Evolutionary conservation across 768 basidiomycete genomes (phyloP).

Genomic region (Mycena capillaripes): DNA sequence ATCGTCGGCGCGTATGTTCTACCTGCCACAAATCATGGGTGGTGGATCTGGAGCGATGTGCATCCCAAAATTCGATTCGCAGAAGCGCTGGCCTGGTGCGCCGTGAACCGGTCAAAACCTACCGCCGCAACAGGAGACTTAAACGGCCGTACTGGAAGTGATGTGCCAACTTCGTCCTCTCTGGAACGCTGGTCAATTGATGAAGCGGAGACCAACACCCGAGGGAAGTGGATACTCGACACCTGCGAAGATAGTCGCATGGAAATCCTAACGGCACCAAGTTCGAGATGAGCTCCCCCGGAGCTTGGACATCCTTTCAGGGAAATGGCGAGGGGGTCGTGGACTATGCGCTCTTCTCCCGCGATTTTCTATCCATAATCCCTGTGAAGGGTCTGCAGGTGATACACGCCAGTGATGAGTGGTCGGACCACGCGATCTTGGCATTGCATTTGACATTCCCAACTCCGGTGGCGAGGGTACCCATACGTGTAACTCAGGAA

Average conservation of each 20-base stretch:
- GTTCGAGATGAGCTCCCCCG: background rate
- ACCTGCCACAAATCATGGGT: background rate
- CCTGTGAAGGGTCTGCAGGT: background rate
- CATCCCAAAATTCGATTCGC: background rate
- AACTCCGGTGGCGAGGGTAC: no score
- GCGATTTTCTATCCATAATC: background rate
- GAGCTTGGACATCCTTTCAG: conserved; percentile 6
- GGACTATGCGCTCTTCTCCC: background rate
- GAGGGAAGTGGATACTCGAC: background rate
- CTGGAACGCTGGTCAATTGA: background rate
- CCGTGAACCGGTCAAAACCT: background rate
- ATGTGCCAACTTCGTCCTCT: background rate
- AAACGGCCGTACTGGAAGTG: background rate
- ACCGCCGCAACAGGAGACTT: background rate
- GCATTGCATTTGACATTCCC: background rate
- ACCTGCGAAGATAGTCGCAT: background rate
- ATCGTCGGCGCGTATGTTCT: conserved; percentile 9
- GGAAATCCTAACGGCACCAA: background rate
- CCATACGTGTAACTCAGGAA: background rate
- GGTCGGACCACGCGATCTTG: conserved; percentile 8
- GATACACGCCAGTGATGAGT: background rate
- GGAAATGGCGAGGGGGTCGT: background rate
- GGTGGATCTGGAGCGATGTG: background rate
- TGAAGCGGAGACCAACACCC: background rate
- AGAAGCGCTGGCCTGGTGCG: background rate